These are phyloP conservation scores for Amaranthus palmeri DNA, from an alignment of 148 eudicot species.

Conservation along the genomic window DNA sequence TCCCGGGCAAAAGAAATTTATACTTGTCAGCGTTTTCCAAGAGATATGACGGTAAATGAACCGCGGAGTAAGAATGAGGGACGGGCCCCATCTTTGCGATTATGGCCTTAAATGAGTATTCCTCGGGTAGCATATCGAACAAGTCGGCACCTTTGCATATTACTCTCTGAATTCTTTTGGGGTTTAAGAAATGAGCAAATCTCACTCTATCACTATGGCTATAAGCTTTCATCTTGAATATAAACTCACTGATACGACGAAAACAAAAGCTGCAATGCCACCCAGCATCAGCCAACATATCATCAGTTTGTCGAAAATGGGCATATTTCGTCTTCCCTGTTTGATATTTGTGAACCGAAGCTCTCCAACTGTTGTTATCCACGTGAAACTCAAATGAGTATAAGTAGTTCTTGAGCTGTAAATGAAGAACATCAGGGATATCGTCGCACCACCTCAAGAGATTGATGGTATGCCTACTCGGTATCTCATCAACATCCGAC, in stretches of 20 bases:
- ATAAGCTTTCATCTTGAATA: slow-evolving; percentile 86
- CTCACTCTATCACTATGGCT: slow-evolving; percentile 75
- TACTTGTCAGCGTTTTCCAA: slow-evolving; percentile 63
- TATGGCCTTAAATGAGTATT: slow-evolving; percentile 62
- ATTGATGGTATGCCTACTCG: slow-evolving; percentile 73
- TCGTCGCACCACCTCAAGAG: slow-evolving; percentile 83
- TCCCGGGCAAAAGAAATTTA: slow-evolving; percentile 66
- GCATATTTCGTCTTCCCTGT: slow-evolving; percentile 65
- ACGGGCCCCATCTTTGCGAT: slow-evolving; percentile 77
- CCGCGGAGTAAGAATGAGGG: slow-evolving; percentile 76
- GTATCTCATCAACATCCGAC: slow-evolving; percentile 87
- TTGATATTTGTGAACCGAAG: slow-evolving; percentile 62
- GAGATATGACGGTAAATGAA: slow-evolving; percentile 64
- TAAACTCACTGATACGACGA: slow-evolving; percentile 54
- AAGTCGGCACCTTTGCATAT: slow-evolving; percentile 71
- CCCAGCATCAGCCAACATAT: slow-evolving; percentile 59
- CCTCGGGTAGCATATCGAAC: slow-evolving; percentile 80
- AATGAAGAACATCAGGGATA: slow-evolving; percentile 58
- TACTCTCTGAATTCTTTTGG: slow-evolving; percentile 55
- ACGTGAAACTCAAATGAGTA: slow-evolving; percentile 70
- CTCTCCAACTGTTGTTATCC: slow-evolving; percentile 75
- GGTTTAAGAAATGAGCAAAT: slow-evolving; percentile 58
- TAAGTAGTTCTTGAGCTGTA: slow-evolving; percentile 60
- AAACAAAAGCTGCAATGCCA: slow-evolving; percentile 94
- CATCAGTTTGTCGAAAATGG: slow-evolving; percentile 65